Conservation (phyloP, 768 basidiomycete genomes). For the Mycena rebaudengoi region DNA sequence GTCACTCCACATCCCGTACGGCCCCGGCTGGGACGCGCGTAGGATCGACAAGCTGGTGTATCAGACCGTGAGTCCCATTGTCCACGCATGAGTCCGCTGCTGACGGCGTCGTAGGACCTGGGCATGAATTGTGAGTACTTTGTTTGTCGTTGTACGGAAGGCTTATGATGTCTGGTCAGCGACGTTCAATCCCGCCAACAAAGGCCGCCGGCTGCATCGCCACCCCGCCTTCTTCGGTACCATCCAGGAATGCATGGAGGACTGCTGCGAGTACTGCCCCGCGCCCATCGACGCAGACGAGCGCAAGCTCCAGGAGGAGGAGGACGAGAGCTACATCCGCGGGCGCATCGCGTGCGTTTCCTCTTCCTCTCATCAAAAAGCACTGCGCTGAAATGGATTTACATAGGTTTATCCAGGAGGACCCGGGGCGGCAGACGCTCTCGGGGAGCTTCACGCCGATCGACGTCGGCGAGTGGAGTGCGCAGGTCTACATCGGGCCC, state of each 20-base stretch:
- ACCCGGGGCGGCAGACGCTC: slow-evolving; percentile 68
- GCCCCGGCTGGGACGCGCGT: slow-evolving; percentile 64
- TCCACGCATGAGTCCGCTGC: background rate
- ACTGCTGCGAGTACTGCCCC: slow-evolving; percentile 72
- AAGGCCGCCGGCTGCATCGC: slow-evolving; percentile 64
- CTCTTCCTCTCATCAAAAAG: background rate
- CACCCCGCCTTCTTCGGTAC: slow-evolving; percentile 72
- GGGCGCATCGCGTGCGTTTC: slow-evolving; percentile 58
- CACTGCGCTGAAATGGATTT: background rate
- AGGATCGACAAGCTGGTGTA: slow-evolving; percentile 66
- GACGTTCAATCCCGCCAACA: slow-evolving; percentile 71
- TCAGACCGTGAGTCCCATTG: slow-evolving; percentile 55
- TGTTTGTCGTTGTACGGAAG: background rate
- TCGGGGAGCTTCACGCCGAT: slow-evolving; percentile 74
- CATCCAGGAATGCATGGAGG: slow-evolving; percentile 63
- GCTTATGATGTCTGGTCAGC: slow-evolving; percentile 39
- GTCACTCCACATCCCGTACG: slow-evolving; percentile 67
- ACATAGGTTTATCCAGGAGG: slow-evolving; percentile 63
- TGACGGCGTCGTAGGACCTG: slow-evolving; percentile 50
- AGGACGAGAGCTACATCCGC: slow-evolving; percentile 62
- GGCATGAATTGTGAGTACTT: slow-evolving; percentile 62
- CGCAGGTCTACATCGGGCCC: slow-evolving; percentile 64
- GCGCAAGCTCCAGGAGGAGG: slow-evolving; percentile 56
- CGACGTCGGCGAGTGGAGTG: slow-evolving; percentile 72
- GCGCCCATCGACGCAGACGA: slow-evolving; percentile 65